Percentiles rank a stretch among this genome's conserved stretches.
These are phyloP conservation scores for Neofusicoccum sp. DNA, from an alignment of 2,329 filamentous ascomycete species.

Conservation along the genomic window DNA sequence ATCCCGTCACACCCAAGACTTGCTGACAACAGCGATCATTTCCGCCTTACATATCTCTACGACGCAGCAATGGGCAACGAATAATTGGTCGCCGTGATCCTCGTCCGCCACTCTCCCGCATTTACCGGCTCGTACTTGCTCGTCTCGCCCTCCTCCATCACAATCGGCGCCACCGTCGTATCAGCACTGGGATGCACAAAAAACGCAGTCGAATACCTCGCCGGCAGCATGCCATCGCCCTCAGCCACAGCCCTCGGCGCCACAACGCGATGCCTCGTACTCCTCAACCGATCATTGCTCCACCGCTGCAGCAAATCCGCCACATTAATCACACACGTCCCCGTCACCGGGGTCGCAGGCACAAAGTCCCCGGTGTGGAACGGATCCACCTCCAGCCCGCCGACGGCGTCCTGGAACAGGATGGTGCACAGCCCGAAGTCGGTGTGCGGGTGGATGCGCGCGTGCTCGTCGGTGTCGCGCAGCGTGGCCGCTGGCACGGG, in stretches of 20 bases:
- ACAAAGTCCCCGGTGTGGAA: conserved; percentile 71
- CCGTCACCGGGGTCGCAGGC: conserved; percentile 76
- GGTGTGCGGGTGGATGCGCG: conserved; percentile 72
- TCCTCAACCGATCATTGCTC: conserved; percentile 90
- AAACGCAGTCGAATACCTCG: conserved; percentile 82
- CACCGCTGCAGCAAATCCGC: conserved; percentile 82
- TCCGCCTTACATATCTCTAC: neutral
- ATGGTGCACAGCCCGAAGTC: conserved; percentile 57
- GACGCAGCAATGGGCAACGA: conserved; percentile 21
- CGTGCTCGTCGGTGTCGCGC: conserved; percentile 54
- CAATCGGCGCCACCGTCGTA: conserved; percentile 58
- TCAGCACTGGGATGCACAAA: conserved; percentile 87
- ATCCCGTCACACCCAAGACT: no score
- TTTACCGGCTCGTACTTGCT: conserved; percentile 73
- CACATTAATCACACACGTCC: conserved; percentile 83
- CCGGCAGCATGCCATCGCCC: conserved; percentile 57
- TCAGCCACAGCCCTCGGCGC: conserved; percentile 64
- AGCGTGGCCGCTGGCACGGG: conserved; percentile 65
- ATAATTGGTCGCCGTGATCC: conserved; percentile 71
- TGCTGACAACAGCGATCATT: neutral
- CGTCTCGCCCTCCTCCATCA: conserved; percentile 50
- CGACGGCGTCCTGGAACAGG: conserved; percentile 39
- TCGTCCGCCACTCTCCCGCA: conserved; percentile 76
- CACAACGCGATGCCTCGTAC: conserved; percentile 84
- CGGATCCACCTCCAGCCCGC: conserved; percentile 51